phyloP scores from a whole-genome alignment of 148 eudicot species.

The Mesembryanthemum crystallinum region DNA sequence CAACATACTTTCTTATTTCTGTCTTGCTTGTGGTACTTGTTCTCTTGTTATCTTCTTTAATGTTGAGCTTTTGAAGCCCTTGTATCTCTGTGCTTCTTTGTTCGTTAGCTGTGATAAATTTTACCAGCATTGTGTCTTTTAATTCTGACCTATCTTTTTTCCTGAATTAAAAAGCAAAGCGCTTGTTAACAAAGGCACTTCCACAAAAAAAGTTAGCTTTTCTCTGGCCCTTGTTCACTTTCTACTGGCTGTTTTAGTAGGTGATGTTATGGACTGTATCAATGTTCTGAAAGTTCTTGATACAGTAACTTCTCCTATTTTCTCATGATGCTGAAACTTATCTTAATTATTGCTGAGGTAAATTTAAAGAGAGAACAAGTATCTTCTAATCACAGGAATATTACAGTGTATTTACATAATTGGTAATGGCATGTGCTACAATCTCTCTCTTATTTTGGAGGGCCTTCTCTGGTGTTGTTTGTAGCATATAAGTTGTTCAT shows the following conservation, averaged over 20 bases:
- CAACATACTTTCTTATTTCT: too few species aligned
- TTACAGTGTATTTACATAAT: not conserved
- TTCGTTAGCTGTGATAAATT: not conserved
- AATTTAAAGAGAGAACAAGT: not conserved
- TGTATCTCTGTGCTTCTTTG: not conserved
- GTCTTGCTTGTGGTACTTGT: not conserved
- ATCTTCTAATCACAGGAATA: not conserved
- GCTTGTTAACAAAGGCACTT: not conserved
- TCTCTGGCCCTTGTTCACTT: not conserved
- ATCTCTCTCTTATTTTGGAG: not conserved
- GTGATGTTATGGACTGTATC: not conserved
- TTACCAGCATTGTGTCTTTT: not conserved
- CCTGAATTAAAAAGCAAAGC: too few species aligned
- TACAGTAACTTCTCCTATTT: constrained; percentile 1
- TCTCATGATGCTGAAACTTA: not conserved
- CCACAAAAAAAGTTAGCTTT: not conserved
- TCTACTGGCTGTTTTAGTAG: not conserved
- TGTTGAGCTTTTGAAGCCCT: not conserved
- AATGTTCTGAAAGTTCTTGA: constrained; percentile 20
- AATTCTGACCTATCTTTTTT: too few species aligned
- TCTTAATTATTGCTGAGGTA: not conserved
- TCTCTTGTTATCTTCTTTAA: not conserved
- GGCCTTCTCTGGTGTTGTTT: not conserved
- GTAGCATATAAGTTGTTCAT: not conserved
- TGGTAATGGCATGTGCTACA: not conserved